Evolutionary conservation across 2,329 filamentous ascomycete genomes (phyloP).

Genomic region (Tolypocladium nubicola): DNA sequence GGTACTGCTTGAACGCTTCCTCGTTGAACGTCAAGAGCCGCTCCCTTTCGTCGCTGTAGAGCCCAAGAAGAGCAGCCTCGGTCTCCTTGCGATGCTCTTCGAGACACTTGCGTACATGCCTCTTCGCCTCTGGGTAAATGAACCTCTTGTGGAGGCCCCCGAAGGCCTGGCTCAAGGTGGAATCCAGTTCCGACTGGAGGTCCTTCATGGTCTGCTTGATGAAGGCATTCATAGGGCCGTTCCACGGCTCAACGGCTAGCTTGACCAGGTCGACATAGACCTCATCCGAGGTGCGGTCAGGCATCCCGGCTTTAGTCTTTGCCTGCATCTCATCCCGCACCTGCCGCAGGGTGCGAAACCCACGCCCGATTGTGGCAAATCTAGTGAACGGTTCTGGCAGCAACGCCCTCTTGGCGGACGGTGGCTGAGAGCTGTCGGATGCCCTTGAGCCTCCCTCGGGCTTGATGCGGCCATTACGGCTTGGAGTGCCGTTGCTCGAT

Average conservation of each 20-base stretch:
- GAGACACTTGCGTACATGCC: slow-evolving; percentile 34
- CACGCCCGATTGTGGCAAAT: slow-evolving; percentile 26
- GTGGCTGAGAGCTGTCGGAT: slow-evolving; percentile 2
- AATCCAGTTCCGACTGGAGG: slow-evolving; percentile 33
- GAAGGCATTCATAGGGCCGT: slow-evolving; percentile 37
- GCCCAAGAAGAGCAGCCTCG: slow-evolving; percentile 24
- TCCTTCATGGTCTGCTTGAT: slow-evolving; percentile 35
- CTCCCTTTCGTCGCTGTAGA: slow-evolving; percentile 41
- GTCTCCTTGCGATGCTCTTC: slow-evolving; percentile 25
- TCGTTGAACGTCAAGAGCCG: slow-evolving; percentile 48
- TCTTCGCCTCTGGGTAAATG: slow-evolving; percentile 36
- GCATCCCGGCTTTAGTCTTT: slow-evolving; percentile 46
- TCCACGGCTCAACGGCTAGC: slow-evolving; percentile 49
- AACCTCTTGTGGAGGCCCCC: slow-evolving; percentile 33
- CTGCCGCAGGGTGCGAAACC: slow-evolving; percentile 34
- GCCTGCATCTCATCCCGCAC: slow-evolving; percentile 44
- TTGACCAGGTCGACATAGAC: slow-evolving; percentile 49
- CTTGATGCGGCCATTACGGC: slow-evolving; percentile 21
- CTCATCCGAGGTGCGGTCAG: slow-evolving; percentile 46
- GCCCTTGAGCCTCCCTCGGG: slow-evolving; percentile 18
- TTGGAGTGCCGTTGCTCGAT: not conserved
- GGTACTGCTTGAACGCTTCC: slow-evolving; percentile 34
- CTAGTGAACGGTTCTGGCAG: slow-evolving; percentile 26
- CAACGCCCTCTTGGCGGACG: slow-evolving; percentile 3
- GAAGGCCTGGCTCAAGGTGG: slow-evolving; percentile 37